phyloP scores from a whole-genome alignment of 805 yeast species.

The Pichia paraexigua region DNA sequence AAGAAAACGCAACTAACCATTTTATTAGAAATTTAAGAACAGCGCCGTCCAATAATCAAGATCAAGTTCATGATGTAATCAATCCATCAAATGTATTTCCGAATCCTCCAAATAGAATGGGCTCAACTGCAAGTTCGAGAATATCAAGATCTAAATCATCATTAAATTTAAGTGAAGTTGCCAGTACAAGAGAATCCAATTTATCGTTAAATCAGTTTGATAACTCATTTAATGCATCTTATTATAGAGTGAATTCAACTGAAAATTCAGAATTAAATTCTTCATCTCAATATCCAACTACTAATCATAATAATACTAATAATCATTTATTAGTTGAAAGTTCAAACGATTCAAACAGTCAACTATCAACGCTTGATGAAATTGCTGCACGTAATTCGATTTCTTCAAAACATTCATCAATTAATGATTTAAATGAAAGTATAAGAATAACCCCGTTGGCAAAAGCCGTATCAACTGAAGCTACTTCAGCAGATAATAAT shows the following conservation, averaged over 20 bases:
- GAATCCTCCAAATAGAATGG: conserved; percentile 1
- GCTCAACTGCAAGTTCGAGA: conserved; percentile 5
- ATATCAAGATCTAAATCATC: conserved; percentile 41
- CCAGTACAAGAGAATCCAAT: conserved; percentile 27
- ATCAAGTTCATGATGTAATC: background rate
- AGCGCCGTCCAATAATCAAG: background rate
- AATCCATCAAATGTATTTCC: background rate
- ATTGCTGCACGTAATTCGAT: background rate
- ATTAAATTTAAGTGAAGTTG: conserved; percentile 47
- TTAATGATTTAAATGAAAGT: background rate
- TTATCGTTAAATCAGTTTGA: background rate
- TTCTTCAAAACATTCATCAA: background rate
- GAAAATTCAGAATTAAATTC: background rate
- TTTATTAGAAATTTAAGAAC: background rate
- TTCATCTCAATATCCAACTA: background rate
- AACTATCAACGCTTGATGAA: background rate
- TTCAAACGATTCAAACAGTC: background rate
- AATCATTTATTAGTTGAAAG: background rate
- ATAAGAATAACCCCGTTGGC: background rate
- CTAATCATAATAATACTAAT: background rate
- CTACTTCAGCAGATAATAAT: background rate
- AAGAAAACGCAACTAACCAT: background rate
- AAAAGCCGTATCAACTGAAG: background rate
- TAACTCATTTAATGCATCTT: background rate
- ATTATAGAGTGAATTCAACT: background rate